Conservation (phyloP, 768 basidiomycete species). For the Clavulina sp. region DNA sequence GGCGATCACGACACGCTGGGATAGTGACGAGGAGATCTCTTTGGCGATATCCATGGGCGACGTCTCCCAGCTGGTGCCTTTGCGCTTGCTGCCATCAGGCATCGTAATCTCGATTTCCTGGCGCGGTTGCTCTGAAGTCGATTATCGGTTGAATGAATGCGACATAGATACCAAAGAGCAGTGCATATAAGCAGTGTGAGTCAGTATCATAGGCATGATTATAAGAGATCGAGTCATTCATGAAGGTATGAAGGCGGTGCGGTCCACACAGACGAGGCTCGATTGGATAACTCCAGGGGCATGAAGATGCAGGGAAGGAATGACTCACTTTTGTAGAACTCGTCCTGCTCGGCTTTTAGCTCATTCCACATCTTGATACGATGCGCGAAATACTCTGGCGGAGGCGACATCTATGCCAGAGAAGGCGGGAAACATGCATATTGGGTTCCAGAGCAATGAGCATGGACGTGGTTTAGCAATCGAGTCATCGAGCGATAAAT, state of each 20-base stretch:
- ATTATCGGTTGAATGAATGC: slow-evolving; percentile 21
- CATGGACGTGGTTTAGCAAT: no score
- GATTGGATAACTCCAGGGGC: background rate
- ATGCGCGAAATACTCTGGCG: slow-evolving; percentile 74
- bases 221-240: no score
- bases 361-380: slow-evolving; percentile 81
- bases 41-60: slow-evolving; percentile 83
- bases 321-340: slow-evolving; percentile 52
- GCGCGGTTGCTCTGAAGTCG: slow-evolving; percentile 44
- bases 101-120: slow-evolving; percentile 71
- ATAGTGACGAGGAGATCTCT: slow-evolving; percentile 67
- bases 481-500: no score
- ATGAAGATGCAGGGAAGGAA: slow-evolving; percentile 5
- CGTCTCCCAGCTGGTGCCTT: slow-evolving; percentile 87
- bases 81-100: slow-evolving; percentile 68
- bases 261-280: no score
- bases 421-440: no score
- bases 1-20: slow-evolving; percentile 82
- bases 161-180: background rate
- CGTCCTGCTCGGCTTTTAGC: slow-evolving; percentile 69
- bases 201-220: no score
- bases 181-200: background rate
- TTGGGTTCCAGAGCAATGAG: no score
- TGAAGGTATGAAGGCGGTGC: no score
- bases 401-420: slow-evolving; percentile 62